These are phyloP conservation scores for Polychaeton citri DNA, from an alignment of 2,329 filamentous ascomycete species.

Conservation along the genomic window DNA sequence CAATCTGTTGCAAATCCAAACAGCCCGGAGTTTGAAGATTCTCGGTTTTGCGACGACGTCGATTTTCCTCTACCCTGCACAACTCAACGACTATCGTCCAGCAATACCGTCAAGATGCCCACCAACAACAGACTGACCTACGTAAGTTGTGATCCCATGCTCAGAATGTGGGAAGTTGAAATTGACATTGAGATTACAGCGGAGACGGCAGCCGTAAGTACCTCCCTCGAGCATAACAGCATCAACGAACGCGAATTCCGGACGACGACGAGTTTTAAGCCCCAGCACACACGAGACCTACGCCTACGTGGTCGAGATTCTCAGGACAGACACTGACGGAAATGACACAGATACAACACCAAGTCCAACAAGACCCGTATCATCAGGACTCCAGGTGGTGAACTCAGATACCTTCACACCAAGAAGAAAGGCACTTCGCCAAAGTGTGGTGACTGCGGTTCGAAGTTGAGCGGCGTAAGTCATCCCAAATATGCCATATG, in stretches of 20 bases:
- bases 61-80: not conserved
- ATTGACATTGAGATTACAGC: constrained; percentile 26
- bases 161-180: constrained; percentile 16
- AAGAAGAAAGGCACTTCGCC: constrained; percentile 98
- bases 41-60: constrained; percentile 1
- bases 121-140: constrained; percentile 40
- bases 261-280: not conserved
- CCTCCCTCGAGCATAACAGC: not conserved
- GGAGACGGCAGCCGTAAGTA: constrained; percentile 39
- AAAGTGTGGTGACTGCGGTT: constrained; percentile 98
- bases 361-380: constrained; percentile 92
- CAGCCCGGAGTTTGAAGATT: not conserved
- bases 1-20: not conserved
- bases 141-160: constrained; percentile 28
- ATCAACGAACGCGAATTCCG: not conserved
- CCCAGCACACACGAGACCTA: constrained; percentile 2
- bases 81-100: constrained; percentile 1
- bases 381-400: constrained; percentile 91
- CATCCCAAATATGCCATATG: not conserved
- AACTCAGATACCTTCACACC: constrained; percentile 94
- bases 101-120: constrained; percentile 35
- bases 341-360: constrained; percentile 75
- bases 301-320: not conserved
- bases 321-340: constrained; percentile 5
- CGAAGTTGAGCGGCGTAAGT: constrained; percentile 97